Percentiles rank a stretch among this genome's conserved stretches.
These are phyloP conservation scores for Mycena galopus DNA, from an alignment of 768 basidiomycete genomes.

Conservation along the genomic window DNA sequence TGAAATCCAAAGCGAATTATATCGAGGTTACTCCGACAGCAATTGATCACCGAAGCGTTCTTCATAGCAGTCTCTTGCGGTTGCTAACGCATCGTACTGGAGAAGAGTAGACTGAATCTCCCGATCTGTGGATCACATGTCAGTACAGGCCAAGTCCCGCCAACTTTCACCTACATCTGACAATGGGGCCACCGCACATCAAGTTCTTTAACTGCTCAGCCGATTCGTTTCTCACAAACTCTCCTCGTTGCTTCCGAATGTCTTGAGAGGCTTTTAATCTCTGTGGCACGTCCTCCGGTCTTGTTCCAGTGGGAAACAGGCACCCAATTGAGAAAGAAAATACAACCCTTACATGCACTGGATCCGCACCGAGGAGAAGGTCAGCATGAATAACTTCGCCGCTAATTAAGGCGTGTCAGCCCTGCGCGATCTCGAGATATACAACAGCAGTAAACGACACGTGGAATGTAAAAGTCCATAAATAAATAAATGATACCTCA, in stretches of 20 bases:
- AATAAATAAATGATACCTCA: too few species aligned
- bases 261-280: slow-evolving; percentile 23
- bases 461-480: too few species aligned
- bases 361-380: too few species aligned
- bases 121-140: neutral
- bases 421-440: too few species aligned
- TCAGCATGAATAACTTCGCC: too few species aligned
- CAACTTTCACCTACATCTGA: slow-evolving; percentile 1
- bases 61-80: slow-evolving; percentile 12
- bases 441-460: too few species aligned
- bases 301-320: slow-evolving; percentile 25
- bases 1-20: neutral
- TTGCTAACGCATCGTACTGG: slow-evolving; percentile 23
- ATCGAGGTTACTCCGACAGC: neutral
- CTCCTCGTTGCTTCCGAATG: slow-evolving; percentile 26
- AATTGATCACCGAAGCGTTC: slow-evolving; percentile 10
- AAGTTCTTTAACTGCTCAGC: slow-evolving; percentile 2
- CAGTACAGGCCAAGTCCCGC: neutral
- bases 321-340: neutral
- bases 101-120: slow-evolving; percentile 10
- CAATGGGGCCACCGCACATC: neutral
- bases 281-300: slow-evolving; percentile 17
- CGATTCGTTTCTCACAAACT: slow-evolving; percentile 22
- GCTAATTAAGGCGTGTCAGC: too few species aligned
- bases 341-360: slow-evolving; percentile 27